Base-by-base conservation (phyloP, 169 alveolate genomes). In the Pseudocohnilembus persalinus region DNA sequence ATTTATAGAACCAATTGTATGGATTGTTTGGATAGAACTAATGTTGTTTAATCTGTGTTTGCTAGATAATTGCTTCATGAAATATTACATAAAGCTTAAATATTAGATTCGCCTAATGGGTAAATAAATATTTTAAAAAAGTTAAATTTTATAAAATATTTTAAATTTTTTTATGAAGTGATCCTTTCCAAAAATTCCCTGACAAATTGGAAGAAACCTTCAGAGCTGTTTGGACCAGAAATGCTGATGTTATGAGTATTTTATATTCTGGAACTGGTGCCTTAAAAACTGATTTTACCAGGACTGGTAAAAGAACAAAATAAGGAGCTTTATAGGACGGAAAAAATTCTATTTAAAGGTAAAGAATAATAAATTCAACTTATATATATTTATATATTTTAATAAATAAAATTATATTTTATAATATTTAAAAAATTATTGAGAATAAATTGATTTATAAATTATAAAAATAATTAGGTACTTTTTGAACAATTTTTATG, bases 21-120 rank as follows among this genome's bases (percentile, higher is more conserved):
- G 87, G 99, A 99, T 90, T 98, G 99, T 77, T 90, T 99, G 31
- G 99, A 99, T 86, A 95, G 99, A 81, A 98, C 99, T 0, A 98
- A 98, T 88, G 99, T 98, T 0, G 98, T 98, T 25, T 94, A 97
- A 85, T 89, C 96, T 27, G 97, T 95, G 24, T 82, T 97, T 83
- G 96, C 96, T 29, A 90, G 99, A 85, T 88, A 89, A 49, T 83
- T 94, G 29, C 80, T 92, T 72, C 93, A 87, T 49, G 82, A 87
- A 73, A 90, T 93, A 68, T 85, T 97, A 29, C 63, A 80, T 49
- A 76, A 90, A n/a, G 68, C 84, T 29, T 87, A 92, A 31, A 73
- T 95, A n/a, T 74, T 73, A 31, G 76, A 32, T 68, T 63, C 83
- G 1, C n/a, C 77, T 29, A 72, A 86, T 16, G 91, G 81, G 64